Evolutionary conservation across 2,329 filamentous ascomycete genomes (phyloP), one percentile per base, ranked within the genome.

Genomic region (Venturia carpophila): DNA sequence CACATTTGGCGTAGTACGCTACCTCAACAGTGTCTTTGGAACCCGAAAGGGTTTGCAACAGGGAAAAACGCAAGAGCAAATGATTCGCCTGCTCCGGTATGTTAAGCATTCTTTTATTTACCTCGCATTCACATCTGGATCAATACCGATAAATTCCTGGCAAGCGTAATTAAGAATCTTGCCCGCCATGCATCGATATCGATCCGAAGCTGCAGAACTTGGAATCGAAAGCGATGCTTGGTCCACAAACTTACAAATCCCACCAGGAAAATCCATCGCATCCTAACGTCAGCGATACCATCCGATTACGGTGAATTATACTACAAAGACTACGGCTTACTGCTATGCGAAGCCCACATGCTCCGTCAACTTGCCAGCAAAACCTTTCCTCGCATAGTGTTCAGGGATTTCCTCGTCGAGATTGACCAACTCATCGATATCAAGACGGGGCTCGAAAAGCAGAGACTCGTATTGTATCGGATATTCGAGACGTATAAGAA

Each of bases 401-500:
- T 88, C 71, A 86, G 87, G 70, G 92, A 97, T 71, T 97, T 99
- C 71, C 77, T 92, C 65, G 90, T 96, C 74, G 94, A 99, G 73
- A 79, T 96, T 42, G 86, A 89, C 67, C 92, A 97, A 71, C 79
- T 99, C 61, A 86, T 91, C 24, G 92, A 96, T 72, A 86, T 93
- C 68, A 79, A 84, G 60, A 88, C 86, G 70, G 91, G 91, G 2
- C 83, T 96, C 63, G 84, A 87, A 71, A 83, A 87, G 70, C 93
- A 97, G 79, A 82, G 87, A 67, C 87, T 85, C 73, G 89, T 93
- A 55, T 78, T 96, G 64, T 86, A 92, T 70, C 83, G 94, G 67
- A 91, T 97, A 69, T 83, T 90, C 68, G 97, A 94, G 93, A 89
- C 89, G 4, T 97, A 97, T 79, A 85, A 85, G 1, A 87, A 87